Evolutionary conservation across 352 stramenopile genomes (phyloP), one percentile per base, ranked within the genome.

Genomic region (Elongisporangium anandrum): DNA sequence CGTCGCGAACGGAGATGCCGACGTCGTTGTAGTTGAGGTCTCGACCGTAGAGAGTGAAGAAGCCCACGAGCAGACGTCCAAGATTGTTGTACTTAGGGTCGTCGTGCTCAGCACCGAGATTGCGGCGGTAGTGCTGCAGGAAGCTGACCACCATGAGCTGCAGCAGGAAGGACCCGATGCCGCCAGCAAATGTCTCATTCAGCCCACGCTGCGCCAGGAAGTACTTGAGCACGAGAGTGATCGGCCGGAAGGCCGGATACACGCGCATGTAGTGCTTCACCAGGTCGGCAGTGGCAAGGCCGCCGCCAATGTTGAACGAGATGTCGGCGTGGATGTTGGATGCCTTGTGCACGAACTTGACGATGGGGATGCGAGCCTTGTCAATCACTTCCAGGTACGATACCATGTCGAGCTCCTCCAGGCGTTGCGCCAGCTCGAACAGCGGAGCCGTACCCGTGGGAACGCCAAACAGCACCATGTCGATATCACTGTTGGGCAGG

Each of bases 91-190:
- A 77, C 56, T 83, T 79, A 0, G 76, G 72, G 56, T 93, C 84
- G 15, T 86, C 73, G 50, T 88, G 70, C 45, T 81, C 60, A 2
- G 73, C 57, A 16, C 68, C 70, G 1, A 89, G 61, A 3, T 80
- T 64, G 9, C 86, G 77, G 20, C 89, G 77, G 47, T 94, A 64
- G 58, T 98, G 87, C 70, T 99, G 96, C 41, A 98, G 71, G 61
- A 97, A 98, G 62, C 88, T 96, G 7, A 98, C 72, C 59, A 98
- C 96, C 90, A 98, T 97, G 55, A 98, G 77, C 70, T 98, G 92
- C 41, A 98, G 62, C 64, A 98, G 61, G 63, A 97, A 98, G 8
- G 87, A 97, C 19, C 95, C 96, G 9, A 98, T 80, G 6, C 96
- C 96, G 12, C 96, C 96, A 13, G 80, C 85, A 59, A 97, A 99